Base-by-base conservation (phyloP, 2,329 filamentous ascomycete species). In the Pseudogymnoascus sp. region DNA sequence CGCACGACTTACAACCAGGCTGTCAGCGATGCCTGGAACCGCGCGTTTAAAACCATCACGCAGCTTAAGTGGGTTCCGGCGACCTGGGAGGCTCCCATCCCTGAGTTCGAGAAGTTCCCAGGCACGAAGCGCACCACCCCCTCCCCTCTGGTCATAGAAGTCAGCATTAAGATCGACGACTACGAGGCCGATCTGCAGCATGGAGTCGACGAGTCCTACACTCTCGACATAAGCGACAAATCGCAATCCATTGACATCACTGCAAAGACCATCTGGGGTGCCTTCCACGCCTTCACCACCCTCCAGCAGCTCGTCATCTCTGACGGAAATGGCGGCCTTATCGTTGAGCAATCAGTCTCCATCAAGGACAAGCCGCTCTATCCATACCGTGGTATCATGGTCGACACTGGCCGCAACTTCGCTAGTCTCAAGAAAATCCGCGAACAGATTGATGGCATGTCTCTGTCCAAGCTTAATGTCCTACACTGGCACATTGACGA, bases 401-500 rank as follows among this genome's bases (percentile, higher is more conserved):
- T 95, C 66, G 91, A 95, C 69, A 84, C 89, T 55, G 82, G 88
- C 1, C 81, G 91, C 60, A 86, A 85, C 70, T 92, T 80, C 74
- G 90, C 88, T 74, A 80, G 83, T 1, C 76, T 90, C 23, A 72
- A 78, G 10, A 84, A 89, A 69, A 85, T 95, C 69, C 81, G 86
- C 70, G 84, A 86, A 58, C 90, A 86, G 64, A 88, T 96, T 66
- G 89, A 94, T 70, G 88, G 85, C 49, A 76, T 88, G 69, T 78
- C 87, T 1, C 90, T 86, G 80, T 90, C 86, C 76, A 93, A 94
- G 77, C 81, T 94, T 78, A 93, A 93, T 76, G 81, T 86, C 4
- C 80, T 94, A 64, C 90, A 93, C 73, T 79, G 92, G 64, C 90
- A 94, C 77, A 78, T 87, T 60, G 92, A 89, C 7, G 90, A 94